These are phyloP conservation scores for Ophiostoma tasmaniense DNA, from an alignment of 2,329 filamentous ascomycete genomes.

Conservation along the genomic window DNA sequence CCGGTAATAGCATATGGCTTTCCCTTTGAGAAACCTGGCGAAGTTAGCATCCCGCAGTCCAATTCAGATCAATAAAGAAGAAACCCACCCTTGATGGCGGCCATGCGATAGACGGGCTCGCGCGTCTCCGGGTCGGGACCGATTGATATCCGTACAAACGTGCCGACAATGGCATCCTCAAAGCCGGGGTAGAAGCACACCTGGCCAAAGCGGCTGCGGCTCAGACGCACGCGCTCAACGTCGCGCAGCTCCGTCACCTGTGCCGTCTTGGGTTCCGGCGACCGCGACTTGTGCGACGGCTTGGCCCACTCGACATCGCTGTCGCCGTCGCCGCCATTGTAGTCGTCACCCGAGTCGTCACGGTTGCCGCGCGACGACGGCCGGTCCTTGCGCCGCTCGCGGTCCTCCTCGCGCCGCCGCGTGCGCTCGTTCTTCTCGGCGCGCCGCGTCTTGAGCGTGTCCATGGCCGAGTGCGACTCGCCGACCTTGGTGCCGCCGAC, in stretches of 20 bases:
- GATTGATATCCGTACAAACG: constrained; percentile 77
- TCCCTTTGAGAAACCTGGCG: constrained; percentile 65
- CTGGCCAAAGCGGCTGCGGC: constrained; percentile 76
- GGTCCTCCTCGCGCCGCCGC: constrained; percentile 54
- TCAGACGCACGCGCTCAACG: constrained; percentile 74
- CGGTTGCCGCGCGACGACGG: constrained; percentile 29
- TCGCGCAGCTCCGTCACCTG: constrained; percentile 68
- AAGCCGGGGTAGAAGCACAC: constrained; percentile 93
- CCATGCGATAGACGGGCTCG: constrained; percentile 77
- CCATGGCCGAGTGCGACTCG: constrained; percentile 64
- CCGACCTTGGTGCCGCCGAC: constrained; percentile 57
- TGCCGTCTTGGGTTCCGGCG: constrained; percentile 54
- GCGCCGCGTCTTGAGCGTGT: constrained; percentile 53
- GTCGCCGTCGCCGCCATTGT: constrained; percentile 54
- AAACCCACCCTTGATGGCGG: constrained; percentile 68
- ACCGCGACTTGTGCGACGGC: constrained; percentile 36
- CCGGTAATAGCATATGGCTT: constrained; percentile 76
- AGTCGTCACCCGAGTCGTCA: constrained; percentile 32
- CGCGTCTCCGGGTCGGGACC: constrained; percentile 66
- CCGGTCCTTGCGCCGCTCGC: constrained; percentile 48
- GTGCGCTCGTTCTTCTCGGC: constrained; percentile 58
- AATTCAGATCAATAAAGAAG: neutral
- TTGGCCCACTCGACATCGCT: constrained; percentile 75
- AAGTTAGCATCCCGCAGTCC: neutral
- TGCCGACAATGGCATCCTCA: constrained; percentile 69